Evolutionary conservation across 2,329 filamentous ascomycete genomes (phyloP), one percentile per base, ranked within the genome.

Genomic region (Venturia carpophila): DNA sequence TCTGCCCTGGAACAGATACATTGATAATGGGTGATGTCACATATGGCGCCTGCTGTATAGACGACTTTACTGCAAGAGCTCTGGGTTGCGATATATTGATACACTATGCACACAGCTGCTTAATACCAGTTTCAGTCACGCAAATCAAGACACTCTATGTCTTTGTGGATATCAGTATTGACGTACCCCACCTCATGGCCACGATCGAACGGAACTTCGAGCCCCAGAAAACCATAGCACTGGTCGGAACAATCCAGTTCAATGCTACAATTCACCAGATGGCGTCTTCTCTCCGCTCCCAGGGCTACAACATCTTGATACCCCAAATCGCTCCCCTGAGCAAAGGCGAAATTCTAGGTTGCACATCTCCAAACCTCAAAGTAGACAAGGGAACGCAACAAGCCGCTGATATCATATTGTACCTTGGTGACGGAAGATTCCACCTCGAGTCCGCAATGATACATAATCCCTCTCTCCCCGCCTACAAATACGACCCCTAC

Each of bases 361-460:
- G 94, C 75, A 99, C 94, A 9, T 96, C 92, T 0, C 94, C 94
- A 0, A 83, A 83, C 27, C 80, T 93, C 9, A 45, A 82, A 13
- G 80, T 80, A 13, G 83, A 84, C 60, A 78, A 76, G 52, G 75
- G 76, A 37, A 72, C 71, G 39, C 70, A 69, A 61, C 73, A 76
- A 4, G 79, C 80, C 45, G 84, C 92, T 27, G 90, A 96, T 72
- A 77, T 91, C 68, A 88, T 97, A 58, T 80, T 97, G 1, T 97
- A 97, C 74, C 85, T 97, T 17, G 92, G 92, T 60, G 92, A 97
- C 73, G 92, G 92, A 15, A 85, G 92, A 66, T 97, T 97, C 79
- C 94, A 99, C 75, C 88, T 99, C 55, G 94, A 99, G 77, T 95
- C 91, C 72, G 93, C 95, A 72, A 99, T 99, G 93, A 99, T 99